phyloP scores from a whole-genome alignment of 768 basidiomycete species.

The Naganishia vaughanmartiniae region DNA sequence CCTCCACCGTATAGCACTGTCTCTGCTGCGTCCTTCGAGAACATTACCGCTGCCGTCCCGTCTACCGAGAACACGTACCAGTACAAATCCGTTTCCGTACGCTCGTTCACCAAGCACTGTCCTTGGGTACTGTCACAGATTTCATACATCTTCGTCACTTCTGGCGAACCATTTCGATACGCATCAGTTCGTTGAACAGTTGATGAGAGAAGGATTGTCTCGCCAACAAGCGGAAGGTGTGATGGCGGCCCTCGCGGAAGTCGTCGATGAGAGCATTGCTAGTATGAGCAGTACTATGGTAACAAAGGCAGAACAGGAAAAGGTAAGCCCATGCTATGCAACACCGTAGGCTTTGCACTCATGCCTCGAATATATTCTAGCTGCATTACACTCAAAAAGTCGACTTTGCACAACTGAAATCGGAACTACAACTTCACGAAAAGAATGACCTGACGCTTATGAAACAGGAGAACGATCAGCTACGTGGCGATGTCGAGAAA shows the following conservation, averaged over 20 bases:
- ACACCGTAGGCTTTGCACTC: not conserved
- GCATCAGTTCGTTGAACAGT: constrained; percentile 84
- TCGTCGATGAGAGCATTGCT: constrained; percentile 92
- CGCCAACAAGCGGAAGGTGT: constrained; percentile 92
- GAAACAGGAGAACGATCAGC: constrained; percentile 92
- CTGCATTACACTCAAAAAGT: constrained; percentile 59
- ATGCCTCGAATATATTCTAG: constrained; percentile 29
- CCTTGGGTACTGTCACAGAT: not conserved
- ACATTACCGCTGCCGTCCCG: not conserved
- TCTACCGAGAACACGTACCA: not conserved
- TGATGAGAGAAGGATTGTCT: constrained; percentile 83
- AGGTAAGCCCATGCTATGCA: constrained; percentile 57
- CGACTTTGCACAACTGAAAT: constrained; percentile 94
- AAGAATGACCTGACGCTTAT: constrained; percentile 94
- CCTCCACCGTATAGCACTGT: not conserved
- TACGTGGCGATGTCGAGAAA: constrained; percentile 85
- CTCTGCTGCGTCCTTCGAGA: not conserved
- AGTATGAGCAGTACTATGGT: constrained; percentile 97
- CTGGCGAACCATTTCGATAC: constrained; percentile 75
- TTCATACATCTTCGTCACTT: constrained; percentile 15
- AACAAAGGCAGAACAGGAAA: constrained; percentile 92
- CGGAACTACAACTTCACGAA: constrained; percentile 91
- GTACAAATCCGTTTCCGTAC: no score
- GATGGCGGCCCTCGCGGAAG: constrained; percentile 93
- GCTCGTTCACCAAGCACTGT: not conserved